Evolutionary conservation across 1,284 basidiomycete genomes (phyloP).

Genomic region (Cronartium ribicola): DNA sequence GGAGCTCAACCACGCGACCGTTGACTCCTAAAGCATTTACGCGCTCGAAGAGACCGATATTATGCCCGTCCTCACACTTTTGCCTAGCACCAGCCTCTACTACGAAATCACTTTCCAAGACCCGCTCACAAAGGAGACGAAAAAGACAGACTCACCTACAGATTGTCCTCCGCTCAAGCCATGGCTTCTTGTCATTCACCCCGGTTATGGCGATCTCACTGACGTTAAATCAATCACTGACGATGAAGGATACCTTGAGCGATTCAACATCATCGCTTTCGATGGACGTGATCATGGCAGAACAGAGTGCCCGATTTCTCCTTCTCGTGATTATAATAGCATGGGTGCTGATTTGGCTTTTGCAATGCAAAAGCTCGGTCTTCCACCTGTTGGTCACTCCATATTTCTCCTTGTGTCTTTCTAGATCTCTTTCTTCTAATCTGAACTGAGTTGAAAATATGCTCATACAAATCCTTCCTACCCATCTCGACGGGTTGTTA

Average conservation of each 20-base stretch:
- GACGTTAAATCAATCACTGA: neutral
- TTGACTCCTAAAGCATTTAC: no score
- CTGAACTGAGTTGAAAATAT: no score
- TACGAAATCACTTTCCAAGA: slow-evolving; percentile 13
- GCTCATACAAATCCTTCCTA: no score
- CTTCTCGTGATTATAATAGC: neutral
- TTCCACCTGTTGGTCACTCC: neutral
- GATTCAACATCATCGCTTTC: neutral
- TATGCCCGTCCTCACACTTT: slow-evolving; percentile 24
- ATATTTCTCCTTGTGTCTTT: neutral
- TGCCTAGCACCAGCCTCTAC: neutral
- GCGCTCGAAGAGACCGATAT: no score
- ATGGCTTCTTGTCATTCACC: neutral
- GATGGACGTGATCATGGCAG: neutral
- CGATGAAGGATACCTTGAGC: neutral
- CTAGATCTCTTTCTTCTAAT: neutral
- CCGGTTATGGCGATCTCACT: neutral
- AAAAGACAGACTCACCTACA: neutral
- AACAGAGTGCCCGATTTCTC: neutral
- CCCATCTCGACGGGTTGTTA: no score
- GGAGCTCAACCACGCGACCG: neutral
- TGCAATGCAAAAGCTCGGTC: neutral
- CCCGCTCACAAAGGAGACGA: no score
- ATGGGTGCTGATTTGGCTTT: neutral
- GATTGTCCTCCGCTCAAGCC: neutral